Evolutionary conservation across 129 eudicot genomes (phyloP).

Genomic region (Arctium lappa): DNA sequence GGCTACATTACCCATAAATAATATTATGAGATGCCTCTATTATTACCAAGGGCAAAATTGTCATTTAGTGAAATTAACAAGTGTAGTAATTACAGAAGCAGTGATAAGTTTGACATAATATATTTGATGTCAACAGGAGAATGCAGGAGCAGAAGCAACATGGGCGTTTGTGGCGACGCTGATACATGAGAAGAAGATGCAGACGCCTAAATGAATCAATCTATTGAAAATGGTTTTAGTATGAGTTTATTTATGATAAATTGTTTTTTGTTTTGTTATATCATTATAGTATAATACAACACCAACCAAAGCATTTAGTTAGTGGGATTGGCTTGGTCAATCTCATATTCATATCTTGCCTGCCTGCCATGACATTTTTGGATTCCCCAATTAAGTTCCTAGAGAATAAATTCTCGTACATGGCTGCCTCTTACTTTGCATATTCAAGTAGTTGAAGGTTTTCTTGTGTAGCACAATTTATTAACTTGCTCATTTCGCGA

Average conservation of each 20-base stretch:
- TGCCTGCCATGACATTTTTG: slow-evolving; percentile 22
- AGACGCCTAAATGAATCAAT: not conserved
- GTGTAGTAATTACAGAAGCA: not conserved
- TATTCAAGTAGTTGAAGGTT: slow-evolving; percentile 3
- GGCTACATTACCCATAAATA: no score
- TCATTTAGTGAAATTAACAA: no score
- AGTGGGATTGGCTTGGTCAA: slow-evolving; percentile 13
- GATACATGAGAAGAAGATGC: slow-evolving; percentile 14
- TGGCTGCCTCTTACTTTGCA: slow-evolving; percentile 13
- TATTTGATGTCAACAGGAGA: slow-evolving; percentile 39
- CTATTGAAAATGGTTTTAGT: slow-evolving; percentile 1
- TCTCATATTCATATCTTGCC: not conserved
- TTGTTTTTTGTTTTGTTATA: not conserved
- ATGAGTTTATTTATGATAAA: not conserved
- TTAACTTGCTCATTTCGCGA: not conserved
- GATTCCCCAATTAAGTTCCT: slow-evolving; percentile 2
- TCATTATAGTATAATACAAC: not conserved
- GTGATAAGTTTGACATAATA: not conserved
- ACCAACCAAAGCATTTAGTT: slow-evolving; percentile 4
- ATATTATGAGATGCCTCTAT: no score
- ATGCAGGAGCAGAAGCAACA: slow-evolving; percentile 55
- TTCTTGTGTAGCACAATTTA: slow-evolving; percentile 6
- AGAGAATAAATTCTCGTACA: slow-evolving; percentile 24
- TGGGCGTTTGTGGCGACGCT: slow-evolving; percentile 64
- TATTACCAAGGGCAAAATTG: no score